These are phyloP conservation scores for Physcomitrium patens DNA, from an alignment of 225 moss, liverwort and hornwort species.

Conservation along the genomic window DNA sequence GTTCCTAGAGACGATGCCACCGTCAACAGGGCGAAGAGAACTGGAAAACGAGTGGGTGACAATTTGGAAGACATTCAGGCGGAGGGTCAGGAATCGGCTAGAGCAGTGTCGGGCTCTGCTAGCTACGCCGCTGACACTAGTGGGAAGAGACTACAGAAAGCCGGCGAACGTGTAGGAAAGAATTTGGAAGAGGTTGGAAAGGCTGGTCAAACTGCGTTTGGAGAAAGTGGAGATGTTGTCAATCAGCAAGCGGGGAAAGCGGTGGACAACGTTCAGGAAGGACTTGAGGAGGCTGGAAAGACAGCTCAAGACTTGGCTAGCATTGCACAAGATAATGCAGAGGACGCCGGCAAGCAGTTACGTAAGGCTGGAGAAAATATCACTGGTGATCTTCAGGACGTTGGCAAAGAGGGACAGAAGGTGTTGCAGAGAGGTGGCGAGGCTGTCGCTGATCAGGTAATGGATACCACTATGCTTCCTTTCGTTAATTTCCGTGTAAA, in stretches of 20 bases:
- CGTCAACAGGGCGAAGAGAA: slow-evolving; percentile 4
- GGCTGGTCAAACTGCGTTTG: slow-evolving; percentile 20
- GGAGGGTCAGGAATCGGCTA: slow-evolving; percentile 45
- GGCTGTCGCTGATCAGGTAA: slow-evolving; percentile 42
- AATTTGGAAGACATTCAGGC: slow-evolving; percentile 44
- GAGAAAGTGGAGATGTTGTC: slow-evolving; percentile 29
- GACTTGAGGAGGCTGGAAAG: slow-evolving; percentile 52
- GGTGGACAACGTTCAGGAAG: slow-evolving; percentile 55
- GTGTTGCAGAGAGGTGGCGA: slow-evolving; percentile 33
- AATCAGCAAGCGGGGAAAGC: slow-evolving; percentile 37
- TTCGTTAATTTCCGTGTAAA: no score
- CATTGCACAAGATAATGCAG: slow-evolving; percentile 55
- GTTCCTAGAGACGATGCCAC: slow-evolving; percentile 17
- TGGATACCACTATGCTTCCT: background rate
- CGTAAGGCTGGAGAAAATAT: slow-evolving; percentile 40
- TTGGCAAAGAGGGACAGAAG: slow-evolving; percentile 53
- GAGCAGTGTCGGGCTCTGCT: slow-evolving; percentile 37
- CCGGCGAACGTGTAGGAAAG: slow-evolving; percentile 31
- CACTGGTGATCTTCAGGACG: slow-evolving; percentile 38
- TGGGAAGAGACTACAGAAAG: slow-evolving; percentile 34
- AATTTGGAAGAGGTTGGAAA: slow-evolving; percentile 40
- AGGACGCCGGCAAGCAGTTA: slow-evolving; percentile 50
- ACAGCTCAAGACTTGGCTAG: slow-evolving; percentile 59
- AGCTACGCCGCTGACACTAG: slow-evolving; percentile 41
- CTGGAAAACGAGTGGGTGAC: slow-evolving; percentile 45